A percentile compares a stretch with the other conserved stretches of the same genome.
phyloP scores from a whole-genome alignment of 2,329 filamentous ascomycete genomes.

The Aspergillus udagawae region DNA sequence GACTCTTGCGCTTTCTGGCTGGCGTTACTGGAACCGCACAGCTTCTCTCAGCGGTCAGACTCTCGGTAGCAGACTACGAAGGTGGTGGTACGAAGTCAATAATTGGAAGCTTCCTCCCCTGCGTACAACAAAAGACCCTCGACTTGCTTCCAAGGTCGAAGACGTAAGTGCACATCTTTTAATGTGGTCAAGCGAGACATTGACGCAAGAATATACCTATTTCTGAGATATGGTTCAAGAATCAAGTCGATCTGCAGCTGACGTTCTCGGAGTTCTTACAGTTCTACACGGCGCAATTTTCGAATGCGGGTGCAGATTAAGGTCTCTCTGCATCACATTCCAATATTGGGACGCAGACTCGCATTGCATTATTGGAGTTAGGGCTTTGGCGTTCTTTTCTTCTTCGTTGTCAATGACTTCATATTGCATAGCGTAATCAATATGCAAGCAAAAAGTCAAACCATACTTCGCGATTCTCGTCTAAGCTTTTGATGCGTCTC shows the following conservation, averaged over 20 bases:
- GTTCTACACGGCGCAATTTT: slow-evolving; percentile 35
- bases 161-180: slow-evolving; percentile 35
- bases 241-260: slow-evolving; percentile 15
- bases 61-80: slow-evolving; percentile 69
- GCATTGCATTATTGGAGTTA: slow-evolving; percentile 15
- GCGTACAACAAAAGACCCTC: slow-evolving; percentile 22
- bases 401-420: background rate
- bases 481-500: no score
- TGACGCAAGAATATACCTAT: background rate
- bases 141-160: slow-evolving; percentile 38
- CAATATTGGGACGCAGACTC: background rate
- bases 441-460: background rate
- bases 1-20: slow-evolving; percentile 78
- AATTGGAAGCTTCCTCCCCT: slow-evolving; percentile 70
- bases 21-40: slow-evolving; percentile 83
- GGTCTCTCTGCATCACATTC: background rate
- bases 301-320: slow-evolving; percentile 30
- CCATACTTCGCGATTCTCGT: background rate
- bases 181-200: background rate
- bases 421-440: background rate
- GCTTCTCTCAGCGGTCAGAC: slow-evolving; percentile 72
- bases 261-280: slow-evolving; percentile 33
- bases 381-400: slow-evolving; percentile 6
- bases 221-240: background rate
- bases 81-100: slow-evolving; percentile 96